A percentile compares a stretch with the other conserved stretches of the same genome.
phyloP scores from a whole-genome alignment of 2,329 filamentous ascomycete genomes.

The Aspergillus jensenii region DNA sequence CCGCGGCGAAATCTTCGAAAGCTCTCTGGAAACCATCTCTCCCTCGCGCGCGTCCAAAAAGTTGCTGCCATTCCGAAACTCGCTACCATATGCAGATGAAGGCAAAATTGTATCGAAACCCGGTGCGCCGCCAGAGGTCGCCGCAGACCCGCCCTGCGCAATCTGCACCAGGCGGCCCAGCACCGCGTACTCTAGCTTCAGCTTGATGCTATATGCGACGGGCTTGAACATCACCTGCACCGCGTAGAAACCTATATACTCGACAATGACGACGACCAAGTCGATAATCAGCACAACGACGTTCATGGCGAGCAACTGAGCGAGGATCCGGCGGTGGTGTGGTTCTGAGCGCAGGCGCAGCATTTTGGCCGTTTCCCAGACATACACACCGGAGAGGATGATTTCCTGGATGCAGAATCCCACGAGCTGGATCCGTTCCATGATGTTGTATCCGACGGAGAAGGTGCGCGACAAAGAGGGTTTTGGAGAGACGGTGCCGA shows the following conservation, averaged over 20 bases:
- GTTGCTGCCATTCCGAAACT: too few species aligned
- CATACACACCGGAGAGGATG: constrained; percentile 51
- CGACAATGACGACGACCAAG: constrained; percentile 40
- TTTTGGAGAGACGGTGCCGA: constrained; percentile 28
- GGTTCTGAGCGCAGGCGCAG: constrained; percentile 28
- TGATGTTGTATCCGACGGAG: constrained; percentile 33
- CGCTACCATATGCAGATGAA: too few species aligned
- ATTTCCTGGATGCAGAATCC: constrained; percentile 54
- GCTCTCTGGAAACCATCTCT: too few species aligned
- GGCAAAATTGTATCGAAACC: too few species aligned
- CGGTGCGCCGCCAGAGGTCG: not conserved
- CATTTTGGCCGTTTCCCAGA: constrained; percentile 50
- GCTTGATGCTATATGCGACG: constrained; percentile 38
- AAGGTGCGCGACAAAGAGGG: not conserved
- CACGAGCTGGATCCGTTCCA: constrained; percentile 53
- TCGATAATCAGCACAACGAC: constrained; percentile 49
- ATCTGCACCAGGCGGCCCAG: constrained; percentile 44
- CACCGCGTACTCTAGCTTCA: constrained; percentile 58
- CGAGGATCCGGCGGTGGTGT: constrained; percentile 20
- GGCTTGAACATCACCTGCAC: constrained; percentile 44
- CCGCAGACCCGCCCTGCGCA: not conserved
- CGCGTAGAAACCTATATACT: constrained; percentile 40
- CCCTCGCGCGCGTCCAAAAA: too few species aligned
- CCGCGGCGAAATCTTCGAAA: too few species aligned
- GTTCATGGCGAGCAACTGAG: constrained; percentile 54